phyloP scores from a whole-genome alignment of 202 grass and related monocot species.

The Saccharum hybrid region DNA sequence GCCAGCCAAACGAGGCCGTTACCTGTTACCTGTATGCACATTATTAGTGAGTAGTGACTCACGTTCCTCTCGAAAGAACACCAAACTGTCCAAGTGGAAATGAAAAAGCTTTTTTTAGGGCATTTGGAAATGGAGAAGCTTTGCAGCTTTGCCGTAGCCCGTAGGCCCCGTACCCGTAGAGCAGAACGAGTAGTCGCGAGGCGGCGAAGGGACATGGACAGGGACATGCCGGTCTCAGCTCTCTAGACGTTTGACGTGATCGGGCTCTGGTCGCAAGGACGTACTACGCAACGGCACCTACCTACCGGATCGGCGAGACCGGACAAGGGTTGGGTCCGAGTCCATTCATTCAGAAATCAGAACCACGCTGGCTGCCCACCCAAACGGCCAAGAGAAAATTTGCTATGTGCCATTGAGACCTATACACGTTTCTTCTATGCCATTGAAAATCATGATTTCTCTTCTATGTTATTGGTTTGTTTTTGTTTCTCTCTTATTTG shows the following conservation, averaged over 20 bases:
- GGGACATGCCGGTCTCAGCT: neutral
- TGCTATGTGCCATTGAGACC: no score
- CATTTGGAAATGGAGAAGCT: no score
- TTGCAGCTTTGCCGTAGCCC: neutral
- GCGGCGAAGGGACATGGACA: neutral
- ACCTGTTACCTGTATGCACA: no score
- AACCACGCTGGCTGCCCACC: neutral
- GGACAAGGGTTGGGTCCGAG: constrained; percentile 24
- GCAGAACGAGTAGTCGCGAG: neutral
- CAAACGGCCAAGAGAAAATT: no score
- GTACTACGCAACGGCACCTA: no score
- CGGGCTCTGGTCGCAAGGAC: neutral
- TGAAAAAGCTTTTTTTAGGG: neutral
- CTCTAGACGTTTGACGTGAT: neutral
- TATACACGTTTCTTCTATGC: no score
- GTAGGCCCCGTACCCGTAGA: neutral
- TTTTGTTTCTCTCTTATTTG: no score
- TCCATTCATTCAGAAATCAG: constrained; percentile 1
- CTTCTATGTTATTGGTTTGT: no score
- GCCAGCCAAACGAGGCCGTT: no score
- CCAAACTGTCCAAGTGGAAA: neutral
- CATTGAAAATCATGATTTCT: no score
- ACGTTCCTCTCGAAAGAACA: neutral
- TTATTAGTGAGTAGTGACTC: neutral
- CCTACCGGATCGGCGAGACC: neutral